These are phyloP conservation scores for Penicillium tannophilum DNA, from an alignment of 495 filamentous ascomycete genomes.

Conservation along the genomic window DNA sequence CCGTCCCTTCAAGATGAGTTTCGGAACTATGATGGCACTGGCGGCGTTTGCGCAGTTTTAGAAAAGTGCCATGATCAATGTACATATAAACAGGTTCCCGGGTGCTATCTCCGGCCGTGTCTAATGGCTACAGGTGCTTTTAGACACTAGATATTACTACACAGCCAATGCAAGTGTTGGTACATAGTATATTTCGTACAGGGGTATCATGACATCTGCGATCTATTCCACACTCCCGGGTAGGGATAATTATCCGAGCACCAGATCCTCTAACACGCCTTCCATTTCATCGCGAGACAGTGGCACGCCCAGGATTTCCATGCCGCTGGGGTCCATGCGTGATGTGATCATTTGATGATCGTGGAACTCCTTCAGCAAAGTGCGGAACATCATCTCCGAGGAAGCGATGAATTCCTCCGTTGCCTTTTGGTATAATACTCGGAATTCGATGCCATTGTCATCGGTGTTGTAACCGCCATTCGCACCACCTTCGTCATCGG, in stretches of 20 bases:
- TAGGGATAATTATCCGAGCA: constrained; percentile 36
- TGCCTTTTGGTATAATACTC: constrained; percentile 89
- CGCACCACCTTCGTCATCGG: constrained; percentile 43
- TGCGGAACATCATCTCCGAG: constrained; percentile 93
- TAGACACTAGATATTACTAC: not conserved
- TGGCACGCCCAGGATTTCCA: constrained; percentile 82
- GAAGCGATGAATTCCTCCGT: constrained; percentile 96
- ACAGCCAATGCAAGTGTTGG: constrained; percentile 9
- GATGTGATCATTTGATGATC: constrained; percentile 96
- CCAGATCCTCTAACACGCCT: constrained; percentile 82
- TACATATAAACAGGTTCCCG: constrained; percentile 16
- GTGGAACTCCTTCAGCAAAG: constrained; percentile 93
- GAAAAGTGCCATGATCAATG: constrained; percentile 5
- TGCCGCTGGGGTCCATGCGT: constrained; percentile 79
- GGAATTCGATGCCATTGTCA: constrained; percentile 77
- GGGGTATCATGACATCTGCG: constrained; percentile 39
- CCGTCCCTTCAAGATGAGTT: constrained; percentile 76
- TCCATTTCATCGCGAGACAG: constrained; percentile 89
- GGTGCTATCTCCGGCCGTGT: not conserved
- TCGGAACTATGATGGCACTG: constrained; percentile 74
- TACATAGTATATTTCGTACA: constrained; percentile 27
- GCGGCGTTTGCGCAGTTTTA: constrained; percentile 67
- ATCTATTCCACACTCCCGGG: constrained; percentile 18
- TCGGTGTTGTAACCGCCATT: constrained; percentile 32
- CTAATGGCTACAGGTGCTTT: not conserved